Conservation (phyloP, 169 alveolate genomes). For the Theileria annulata region DNA sequence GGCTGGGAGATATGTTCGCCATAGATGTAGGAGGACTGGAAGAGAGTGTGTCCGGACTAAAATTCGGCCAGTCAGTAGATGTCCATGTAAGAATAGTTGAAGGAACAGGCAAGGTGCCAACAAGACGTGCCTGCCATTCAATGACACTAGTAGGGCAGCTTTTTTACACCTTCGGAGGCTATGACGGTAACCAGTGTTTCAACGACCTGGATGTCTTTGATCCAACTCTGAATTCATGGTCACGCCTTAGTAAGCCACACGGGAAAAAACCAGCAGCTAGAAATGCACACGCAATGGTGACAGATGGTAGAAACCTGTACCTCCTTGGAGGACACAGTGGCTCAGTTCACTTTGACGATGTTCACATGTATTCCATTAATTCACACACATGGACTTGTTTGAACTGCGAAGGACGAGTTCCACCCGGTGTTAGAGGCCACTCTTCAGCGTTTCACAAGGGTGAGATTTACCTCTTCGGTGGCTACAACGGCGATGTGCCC, state of each 20-base stretch:
- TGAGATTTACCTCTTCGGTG: constrained; percentile 74
- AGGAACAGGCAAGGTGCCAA: constrained; percentile 64
- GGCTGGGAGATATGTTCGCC: constrained; percentile 75
- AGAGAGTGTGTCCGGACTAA: constrained; percentile 39
- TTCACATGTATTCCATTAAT: constrained; percentile 53
- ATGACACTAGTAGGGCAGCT: constrained; percentile 65
- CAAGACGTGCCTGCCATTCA: constrained; percentile 77
- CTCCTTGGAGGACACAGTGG: constrained; percentile 78
- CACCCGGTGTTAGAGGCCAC: constrained; percentile 76
- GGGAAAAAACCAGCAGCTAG: constrained; percentile 73
- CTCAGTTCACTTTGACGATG: constrained; percentile 66
- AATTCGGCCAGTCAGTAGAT: constrained; percentile 62
- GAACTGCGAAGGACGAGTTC: constrained; percentile 55
- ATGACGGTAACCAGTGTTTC: constrained; percentile 73
- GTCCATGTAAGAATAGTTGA: constrained; percentile 50
- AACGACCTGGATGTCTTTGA: constrained; percentile 74
- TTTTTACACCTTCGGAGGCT: constrained; percentile 76
- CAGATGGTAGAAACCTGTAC: constrained; percentile 66
- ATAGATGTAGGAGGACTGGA: constrained; percentile 57
- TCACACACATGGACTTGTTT: constrained; percentile 65
- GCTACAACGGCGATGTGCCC: constrained; percentile 71
- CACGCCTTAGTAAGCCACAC: constrained; percentile 65
- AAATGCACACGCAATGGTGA: constrained; percentile 73
- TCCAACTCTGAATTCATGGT: constrained; percentile 61
- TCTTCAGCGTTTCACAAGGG: constrained; percentile 61